Conservation (phyloP, 371 early-diverging fungal genomes). For the Apophysomyces sp. region DNA sequence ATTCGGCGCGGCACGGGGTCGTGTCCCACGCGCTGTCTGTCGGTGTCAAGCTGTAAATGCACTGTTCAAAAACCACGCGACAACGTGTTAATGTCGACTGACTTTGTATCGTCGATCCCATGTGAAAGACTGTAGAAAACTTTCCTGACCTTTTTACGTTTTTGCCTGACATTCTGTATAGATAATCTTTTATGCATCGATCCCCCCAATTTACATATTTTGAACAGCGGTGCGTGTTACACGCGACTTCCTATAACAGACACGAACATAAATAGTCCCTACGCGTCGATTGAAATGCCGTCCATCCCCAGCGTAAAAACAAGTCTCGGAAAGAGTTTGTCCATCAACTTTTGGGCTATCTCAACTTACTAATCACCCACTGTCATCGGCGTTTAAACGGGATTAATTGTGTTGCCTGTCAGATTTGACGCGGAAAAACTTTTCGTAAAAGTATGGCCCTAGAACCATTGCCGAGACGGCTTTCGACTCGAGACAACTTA, state of each 20-base stretch:
- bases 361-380: background rate
- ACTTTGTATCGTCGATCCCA: conserved; percentile 3
- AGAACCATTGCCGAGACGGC: too few relatives aligned
- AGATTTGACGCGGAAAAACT: background rate
- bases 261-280: background rate
- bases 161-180: background rate
- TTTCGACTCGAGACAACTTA: too few relatives aligned
- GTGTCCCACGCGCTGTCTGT: conserved; percentile 1
- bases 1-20: conserved; percentile 3
- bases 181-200: too few relatives aligned
- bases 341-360: background rate
- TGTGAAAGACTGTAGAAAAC: background rate
- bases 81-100: background rate
- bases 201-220: background rate
- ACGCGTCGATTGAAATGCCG: background rate
- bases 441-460: background rate
- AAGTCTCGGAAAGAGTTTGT: background rate
- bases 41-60: background rate
- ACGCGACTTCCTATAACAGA: background rate
- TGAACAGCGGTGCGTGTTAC: background rate
- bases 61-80: background rate
- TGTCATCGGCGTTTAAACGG: background rate
- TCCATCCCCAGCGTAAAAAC: background rate
- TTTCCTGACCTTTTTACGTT: background rate
- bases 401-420: background rate